Conservation (phyloP, 2,329 filamentous ascomycete species). For the Alternaria panax region DNA sequence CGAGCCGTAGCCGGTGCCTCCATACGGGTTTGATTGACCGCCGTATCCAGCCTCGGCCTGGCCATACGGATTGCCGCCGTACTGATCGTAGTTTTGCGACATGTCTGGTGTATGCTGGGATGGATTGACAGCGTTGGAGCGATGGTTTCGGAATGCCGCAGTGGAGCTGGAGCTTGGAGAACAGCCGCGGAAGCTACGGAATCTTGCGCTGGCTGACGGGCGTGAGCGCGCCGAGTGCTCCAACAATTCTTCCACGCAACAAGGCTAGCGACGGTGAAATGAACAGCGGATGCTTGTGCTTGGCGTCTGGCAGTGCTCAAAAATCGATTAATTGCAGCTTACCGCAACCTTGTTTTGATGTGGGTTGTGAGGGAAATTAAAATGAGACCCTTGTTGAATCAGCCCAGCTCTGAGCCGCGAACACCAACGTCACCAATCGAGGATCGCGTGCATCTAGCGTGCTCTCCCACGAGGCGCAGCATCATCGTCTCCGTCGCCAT, state of each 20-base stretch:
- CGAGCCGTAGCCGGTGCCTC: slow-evolving; percentile 41
- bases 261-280: slow-evolving; percentile 12
- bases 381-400: slow-evolving; percentile 14
- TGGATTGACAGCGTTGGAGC: slow-evolving; percentile 13
- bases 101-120: slow-evolving; percentile 27
- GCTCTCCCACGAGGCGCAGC: slow-evolving; percentile 6
- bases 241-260: slow-evolving; percentile 5
- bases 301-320: neutral
- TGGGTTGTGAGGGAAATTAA: slow-evolving; percentile 21
- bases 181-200: slow-evolving; percentile 39
- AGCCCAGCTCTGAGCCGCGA: slow-evolving; percentile 20
- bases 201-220: slow-evolving; percentile 23
- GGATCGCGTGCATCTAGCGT: neutral
- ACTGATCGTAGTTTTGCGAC: slow-evolving; percentile 61
- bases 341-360: slow-evolving; percentile 25
- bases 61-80: slow-evolving; percentile 32
- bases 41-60: slow-evolving; percentile 14
- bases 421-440: slow-evolving; percentile 18
- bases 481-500: neutral
- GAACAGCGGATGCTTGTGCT: neutral
- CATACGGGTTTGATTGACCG: slow-evolving; percentile 49
- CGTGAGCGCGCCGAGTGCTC: neutral
- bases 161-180: slow-evolving; percentile 30
- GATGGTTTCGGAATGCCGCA: slow-evolving; percentile 29
- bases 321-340: slow-evolving; percentile 11